Base-by-base conservation (phyloP, 2,329 filamentous ascomycete genomes). In the Talaromyces amestolkiae region DNA sequence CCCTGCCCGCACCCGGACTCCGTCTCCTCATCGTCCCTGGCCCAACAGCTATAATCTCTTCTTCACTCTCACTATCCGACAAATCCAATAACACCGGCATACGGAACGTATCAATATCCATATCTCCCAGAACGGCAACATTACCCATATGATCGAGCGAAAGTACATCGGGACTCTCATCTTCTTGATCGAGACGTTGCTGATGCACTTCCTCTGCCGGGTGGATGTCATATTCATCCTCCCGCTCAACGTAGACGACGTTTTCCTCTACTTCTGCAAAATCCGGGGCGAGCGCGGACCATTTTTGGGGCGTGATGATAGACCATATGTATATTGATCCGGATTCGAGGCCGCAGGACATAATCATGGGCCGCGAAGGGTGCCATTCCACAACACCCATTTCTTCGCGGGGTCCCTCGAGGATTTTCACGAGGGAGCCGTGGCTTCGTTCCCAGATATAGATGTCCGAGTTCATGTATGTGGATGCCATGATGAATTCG, bases 251-350 rank as follows among this genome's bases (percentile, higher is more conserved):
- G 75, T 99, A 99, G 76, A 98, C 92, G 24, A 97, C 93, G 71
- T 99, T 99, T 79, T 99, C 95, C 78, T 99, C 95, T 15, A 99
- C 93, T 78, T 99, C 95, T 47, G 89, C 91, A 77, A 99, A 99
- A 78, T 99, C 96, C 0, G 95, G 95, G 6, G 96, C 96, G 35
- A 99, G 85, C 1, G 95, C 94, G 17, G 93, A 97, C 96, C 95
- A 99, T 72, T 95, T 91, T 75, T 99, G 96, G 10, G 95, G 94
- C 63, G 92, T 95, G 47, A 94, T 89, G 64, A 97, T 95, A 5
- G 92, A 94, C 95, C 95, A 99, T 39, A 97, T 91, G 80, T 96
- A 97, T 74, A 99, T 92, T 63, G 91, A 88, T 7, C 95, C 95
- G 0, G 91, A 94, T 78, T 99, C 96, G 5, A 98, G 84, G 3